Evolutionary conservation across 2,329 filamentous ascomycete genomes (phyloP).

Genomic region (Beauveria asiatica): DNA sequence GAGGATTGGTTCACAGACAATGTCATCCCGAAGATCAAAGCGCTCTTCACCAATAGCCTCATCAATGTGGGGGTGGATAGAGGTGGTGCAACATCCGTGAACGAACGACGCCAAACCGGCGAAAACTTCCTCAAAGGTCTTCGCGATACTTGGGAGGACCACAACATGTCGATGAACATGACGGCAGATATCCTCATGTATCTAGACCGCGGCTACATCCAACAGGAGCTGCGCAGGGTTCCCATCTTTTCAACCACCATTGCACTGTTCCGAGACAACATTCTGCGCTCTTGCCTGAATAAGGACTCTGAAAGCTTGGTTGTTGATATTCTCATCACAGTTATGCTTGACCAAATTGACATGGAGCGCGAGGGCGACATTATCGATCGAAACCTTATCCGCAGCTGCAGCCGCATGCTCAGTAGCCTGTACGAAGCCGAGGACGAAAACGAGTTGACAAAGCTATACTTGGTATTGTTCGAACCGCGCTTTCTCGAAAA

Average conservation of each 20-base stretch:
- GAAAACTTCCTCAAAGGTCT: conserved; percentile 74
- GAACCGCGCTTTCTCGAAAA: conserved; percentile 67
- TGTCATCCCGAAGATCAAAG: conserved; percentile 62
- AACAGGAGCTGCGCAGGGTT: conserved; percentile 55
- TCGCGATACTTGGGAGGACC: conserved; percentile 75
- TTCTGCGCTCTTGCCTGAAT: conserved; percentile 55
- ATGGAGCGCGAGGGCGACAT: conserved; percentile 88
- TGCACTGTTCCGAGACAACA: conserved; percentile 77
- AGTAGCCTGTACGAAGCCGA: conserved; percentile 79
- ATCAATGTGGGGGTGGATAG: conserved; percentile 51
- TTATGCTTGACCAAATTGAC: conserved; percentile 82
- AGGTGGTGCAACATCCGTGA: conserved; percentile 52
- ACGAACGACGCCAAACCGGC: conserved; percentile 70
- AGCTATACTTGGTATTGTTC: conserved; percentile 76
- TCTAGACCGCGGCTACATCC: conserved; percentile 78
- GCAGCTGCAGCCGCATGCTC: conserved; percentile 81
- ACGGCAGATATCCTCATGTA: conserved; percentile 95
- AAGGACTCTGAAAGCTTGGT: conserved; percentile 43
- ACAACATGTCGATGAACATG: conserved; percentile 93
- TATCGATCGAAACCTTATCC: conserved; percentile 74
- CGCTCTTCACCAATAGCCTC: conserved; percentile 62
- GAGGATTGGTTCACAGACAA: conserved; percentile 67
- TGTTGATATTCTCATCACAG: conserved; percentile 66
- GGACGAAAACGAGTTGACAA: conserved; percentile 66
- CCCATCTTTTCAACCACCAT: conserved; percentile 81